These are phyloP conservation scores for Hypoxylon perforatum DNA, from an alignment of 495 filamentous ascomycete species.

Conservation along the genomic window DNA sequence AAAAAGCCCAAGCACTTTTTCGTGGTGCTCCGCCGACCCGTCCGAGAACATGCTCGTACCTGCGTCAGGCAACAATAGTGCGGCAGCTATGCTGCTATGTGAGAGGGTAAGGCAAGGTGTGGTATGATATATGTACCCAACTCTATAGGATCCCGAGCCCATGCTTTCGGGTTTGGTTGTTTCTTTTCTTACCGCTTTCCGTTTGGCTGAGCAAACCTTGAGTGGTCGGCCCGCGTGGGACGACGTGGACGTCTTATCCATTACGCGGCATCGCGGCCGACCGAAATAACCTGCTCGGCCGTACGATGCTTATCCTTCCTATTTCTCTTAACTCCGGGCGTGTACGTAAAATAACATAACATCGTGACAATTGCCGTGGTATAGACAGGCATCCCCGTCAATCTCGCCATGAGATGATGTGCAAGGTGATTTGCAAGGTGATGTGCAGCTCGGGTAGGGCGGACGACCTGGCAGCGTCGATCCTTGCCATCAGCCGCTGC, in stretches of 20 bases:
- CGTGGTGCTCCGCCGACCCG: constrained; percentile 7
- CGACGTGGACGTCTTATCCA: background rate
- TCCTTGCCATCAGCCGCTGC: constrained; percentile 20
- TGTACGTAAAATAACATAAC: constrained; percentile 6
- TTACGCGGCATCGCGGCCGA: constrained; percentile 19
- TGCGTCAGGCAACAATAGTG: constrained; percentile 27
- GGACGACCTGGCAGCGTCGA: constrained; percentile 34
- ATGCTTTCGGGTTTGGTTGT: constrained; percentile 9
- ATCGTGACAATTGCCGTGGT: background rate
- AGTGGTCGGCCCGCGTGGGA: constrained; percentile 9
- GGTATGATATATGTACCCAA: background rate
- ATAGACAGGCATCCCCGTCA: constrained; percentile 11
- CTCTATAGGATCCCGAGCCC: constrained; percentile 13
- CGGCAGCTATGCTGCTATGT: too few relatives aligned
- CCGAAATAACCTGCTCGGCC: background rate
- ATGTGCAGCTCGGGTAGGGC: constrained; percentile 33
- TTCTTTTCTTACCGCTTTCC: background rate
- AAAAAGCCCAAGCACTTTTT: too few relatives aligned
- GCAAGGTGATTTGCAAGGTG: constrained; percentile 5
- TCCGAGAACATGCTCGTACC: constrained; percentile 22
- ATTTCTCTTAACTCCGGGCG: constrained; percentile 9
- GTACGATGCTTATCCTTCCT: background rate
- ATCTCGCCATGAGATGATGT: constrained; percentile 27
- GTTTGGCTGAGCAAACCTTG: constrained; percentile 17
- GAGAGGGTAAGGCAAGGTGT: background rate